phyloP scores from a whole-genome alignment of 768 basidiomycete genomes.

The Tricholoma furcatifolium region DNA sequence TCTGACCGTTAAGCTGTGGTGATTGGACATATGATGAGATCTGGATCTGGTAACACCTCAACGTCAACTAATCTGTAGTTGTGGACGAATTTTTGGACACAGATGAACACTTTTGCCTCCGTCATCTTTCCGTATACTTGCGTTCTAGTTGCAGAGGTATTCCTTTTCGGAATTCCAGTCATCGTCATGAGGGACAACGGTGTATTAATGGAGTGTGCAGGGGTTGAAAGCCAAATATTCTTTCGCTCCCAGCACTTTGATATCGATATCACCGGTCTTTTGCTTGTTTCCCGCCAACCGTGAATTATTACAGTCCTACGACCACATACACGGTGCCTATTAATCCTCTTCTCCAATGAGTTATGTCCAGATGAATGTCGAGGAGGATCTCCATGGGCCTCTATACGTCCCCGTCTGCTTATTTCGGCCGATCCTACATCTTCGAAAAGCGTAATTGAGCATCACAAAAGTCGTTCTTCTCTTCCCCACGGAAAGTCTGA shows the following conservation, averaged over 20 bases:
- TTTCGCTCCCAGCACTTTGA: too few species aligned
- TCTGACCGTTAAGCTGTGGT: constrained; percentile 4
- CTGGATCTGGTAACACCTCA: constrained; percentile 8
- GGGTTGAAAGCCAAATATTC: background rate
- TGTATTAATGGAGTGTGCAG: too few species aligned
- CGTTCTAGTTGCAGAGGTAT: too few species aligned
- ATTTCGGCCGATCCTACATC: background rate
- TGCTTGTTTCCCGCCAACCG: background rate
- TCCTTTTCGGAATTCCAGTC: too few species aligned
- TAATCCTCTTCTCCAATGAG: background rate
- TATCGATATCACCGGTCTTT: background rate
- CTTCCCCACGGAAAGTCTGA: constrained; percentile 3
- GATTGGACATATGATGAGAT: background rate
- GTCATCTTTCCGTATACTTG: background rate
- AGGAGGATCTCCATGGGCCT: background rate
- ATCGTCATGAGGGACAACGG: too few species aligned
- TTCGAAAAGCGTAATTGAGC: background rate
- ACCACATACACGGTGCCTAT: too few species aligned
- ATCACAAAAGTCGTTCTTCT: background rate
- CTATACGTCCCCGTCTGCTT: background rate
- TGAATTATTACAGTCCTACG: background rate
- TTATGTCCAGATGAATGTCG: background rate
- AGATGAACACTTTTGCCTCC: background rate
- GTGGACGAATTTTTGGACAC: constrained; percentile 3
- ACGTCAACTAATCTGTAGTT: background rate